These are phyloP conservation scores for Paramecium primaurelia DNA, from an alignment of 73 alveolate species.

Conservation along the genomic window DNA sequence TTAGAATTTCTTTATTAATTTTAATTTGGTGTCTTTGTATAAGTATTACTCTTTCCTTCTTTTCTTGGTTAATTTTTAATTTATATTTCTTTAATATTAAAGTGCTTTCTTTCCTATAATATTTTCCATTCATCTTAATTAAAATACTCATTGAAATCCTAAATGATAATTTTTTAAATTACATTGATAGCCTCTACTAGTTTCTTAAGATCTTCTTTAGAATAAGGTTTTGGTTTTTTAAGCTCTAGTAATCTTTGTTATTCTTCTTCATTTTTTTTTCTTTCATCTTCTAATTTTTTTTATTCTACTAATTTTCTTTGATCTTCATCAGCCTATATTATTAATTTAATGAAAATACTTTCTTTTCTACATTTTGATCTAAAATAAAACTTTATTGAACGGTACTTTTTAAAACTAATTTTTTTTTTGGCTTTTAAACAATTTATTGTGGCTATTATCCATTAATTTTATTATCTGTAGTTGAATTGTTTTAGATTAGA, in stretches of 20 bases:
- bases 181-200: background rate
- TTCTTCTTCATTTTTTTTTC: background rate
- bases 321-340: background rate
- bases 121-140: background rate
- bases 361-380: background rate
- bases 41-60: background rate
- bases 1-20: background rate
- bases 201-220: background rate
- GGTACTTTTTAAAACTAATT: background rate
- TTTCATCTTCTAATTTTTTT: background rate
- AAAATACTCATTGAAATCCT: background rate
- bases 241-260: background rate
- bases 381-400: too few species aligned
- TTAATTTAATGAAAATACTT: background rate
- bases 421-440: background rate
- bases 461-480: too few species aligned
- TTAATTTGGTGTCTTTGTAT: background rate
- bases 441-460: background rate
- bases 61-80: background rate
- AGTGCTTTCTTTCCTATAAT: background rate
- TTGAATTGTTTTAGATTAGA: too few species aligned
- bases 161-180: background rate
- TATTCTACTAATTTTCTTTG: too few species aligned
- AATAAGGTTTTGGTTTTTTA: background rate
- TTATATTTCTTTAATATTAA: background rate